These are phyloP conservation scores for Allium fistulosum DNA, from an alignment of 106 monocot genomes.

Conservation along the genomic window DNA sequence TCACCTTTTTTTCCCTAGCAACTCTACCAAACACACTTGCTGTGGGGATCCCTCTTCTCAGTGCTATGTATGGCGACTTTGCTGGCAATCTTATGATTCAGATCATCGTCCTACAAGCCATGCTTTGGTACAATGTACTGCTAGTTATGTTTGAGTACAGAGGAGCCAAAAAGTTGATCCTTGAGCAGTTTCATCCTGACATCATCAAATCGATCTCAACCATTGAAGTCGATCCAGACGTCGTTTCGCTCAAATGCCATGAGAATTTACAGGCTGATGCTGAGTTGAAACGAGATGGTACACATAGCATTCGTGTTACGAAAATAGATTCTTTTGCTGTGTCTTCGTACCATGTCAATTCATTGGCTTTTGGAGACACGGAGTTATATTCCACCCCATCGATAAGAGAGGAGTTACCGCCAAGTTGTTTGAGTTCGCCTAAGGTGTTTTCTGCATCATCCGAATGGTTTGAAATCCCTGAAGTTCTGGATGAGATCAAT, in stretches of 20 bases:
- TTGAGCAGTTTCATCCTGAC: slow-evolving; percentile 34
- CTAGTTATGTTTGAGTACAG: slow-evolving; percentile 62
- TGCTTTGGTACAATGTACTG: slow-evolving; percentile 50
- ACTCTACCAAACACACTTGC: slow-evolving; percentile 47
- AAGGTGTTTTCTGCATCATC: too few species aligned
- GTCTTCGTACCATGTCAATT: too few species aligned
- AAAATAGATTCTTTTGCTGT: not conserved
- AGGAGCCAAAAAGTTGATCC: slow-evolving; percentile 33
- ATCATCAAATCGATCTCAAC: slow-evolving; percentile 25
- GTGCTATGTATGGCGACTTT: slow-evolving; percentile 57
- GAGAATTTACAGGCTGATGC: slow-evolving; percentile 12
- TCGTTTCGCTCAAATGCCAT: slow-evolving; percentile 35
- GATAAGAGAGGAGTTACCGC: too few species aligned
- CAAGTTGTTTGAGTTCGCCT: too few species aligned
- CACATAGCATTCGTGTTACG: slow-evolving; percentile 21
- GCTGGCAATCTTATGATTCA: slow-evolving; percentile 58
- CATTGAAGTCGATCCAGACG: slow-evolving; percentile 44
- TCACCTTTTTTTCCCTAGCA: slow-evolving; percentile 55
- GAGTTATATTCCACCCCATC: too few species aligned
- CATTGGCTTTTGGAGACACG: too few species aligned
- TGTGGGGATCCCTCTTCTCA: slow-evolving; percentile 18
- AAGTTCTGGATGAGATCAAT: too few species aligned
- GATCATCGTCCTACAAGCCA: slow-evolving; percentile 57
- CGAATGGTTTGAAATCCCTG: too few species aligned
- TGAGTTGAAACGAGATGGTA: slow-evolving; percentile 20